Conservation (phyloP, 148 eudicot genomes). For the Rhododendron kiyosumense region DNA sequence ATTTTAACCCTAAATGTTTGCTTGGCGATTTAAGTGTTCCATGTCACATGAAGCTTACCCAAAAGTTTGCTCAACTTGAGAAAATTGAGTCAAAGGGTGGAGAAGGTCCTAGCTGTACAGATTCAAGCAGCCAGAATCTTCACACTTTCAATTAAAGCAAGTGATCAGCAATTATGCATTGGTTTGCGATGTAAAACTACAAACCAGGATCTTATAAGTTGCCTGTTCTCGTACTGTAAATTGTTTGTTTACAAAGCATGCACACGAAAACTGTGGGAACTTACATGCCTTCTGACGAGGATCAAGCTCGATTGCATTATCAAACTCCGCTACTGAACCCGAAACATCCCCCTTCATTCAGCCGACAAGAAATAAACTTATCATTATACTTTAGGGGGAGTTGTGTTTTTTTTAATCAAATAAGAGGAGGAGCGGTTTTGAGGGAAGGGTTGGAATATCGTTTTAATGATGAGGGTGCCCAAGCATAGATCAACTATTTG, state of each 20-base stretch:
- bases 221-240: background rate
- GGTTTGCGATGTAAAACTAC: background rate
- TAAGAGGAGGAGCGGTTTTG: no score
- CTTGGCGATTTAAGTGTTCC: background rate
- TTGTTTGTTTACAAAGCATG: background rate
- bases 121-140: background rate
- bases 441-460: no score
- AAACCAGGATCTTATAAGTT: background rate
- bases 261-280: slow-evolving; percentile 15
- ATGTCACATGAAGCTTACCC: background rate
- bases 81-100: background rate
- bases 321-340: slow-evolving; percentile 79
- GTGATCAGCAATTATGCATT: background rate
- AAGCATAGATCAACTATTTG: no score
- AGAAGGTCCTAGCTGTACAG: background rate
- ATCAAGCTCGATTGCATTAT: slow-evolving; percentile 82
- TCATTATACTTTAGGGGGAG: background rate
- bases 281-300: slow-evolving; percentile 95
- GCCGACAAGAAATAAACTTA: background rate
- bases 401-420: no score
- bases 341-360: slow-evolving; percentile 73
- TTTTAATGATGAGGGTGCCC: no score
- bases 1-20: background rate
- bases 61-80: background rate
- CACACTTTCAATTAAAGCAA: background rate